A percentile compares a stretch with the other conserved stretches of the same genome.
Evolutionary conservation across 1,284 basidiomycete species (phyloP).

Genomic region (Heterobasidion annosum): DNA sequence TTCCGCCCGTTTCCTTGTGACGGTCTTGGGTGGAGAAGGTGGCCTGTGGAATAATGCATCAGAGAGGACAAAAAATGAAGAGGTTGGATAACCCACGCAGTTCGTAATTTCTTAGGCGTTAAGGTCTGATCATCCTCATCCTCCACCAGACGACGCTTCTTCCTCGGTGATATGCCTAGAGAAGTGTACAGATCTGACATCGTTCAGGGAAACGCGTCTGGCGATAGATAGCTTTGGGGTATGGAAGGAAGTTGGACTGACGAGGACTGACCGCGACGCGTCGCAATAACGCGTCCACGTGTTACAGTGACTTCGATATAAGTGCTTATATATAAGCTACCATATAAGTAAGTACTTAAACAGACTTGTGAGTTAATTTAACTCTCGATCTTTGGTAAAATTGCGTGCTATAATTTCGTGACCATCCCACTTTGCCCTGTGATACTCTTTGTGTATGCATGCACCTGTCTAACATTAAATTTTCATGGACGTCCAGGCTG

Average conservation of each 20-base stretch:
- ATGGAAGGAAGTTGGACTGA: neutral
- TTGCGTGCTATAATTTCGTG: no score
- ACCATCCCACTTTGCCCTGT: no score
- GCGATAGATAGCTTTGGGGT: no score
- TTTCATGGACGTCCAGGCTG: no score
- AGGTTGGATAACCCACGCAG: conserved; percentile 29
- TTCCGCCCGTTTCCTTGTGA: conserved; percentile 18
- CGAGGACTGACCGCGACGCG: neutral
- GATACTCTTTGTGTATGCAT: no score
- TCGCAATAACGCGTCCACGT: conserved; percentile 2
- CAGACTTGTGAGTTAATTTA: no score
- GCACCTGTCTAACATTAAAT: no score
- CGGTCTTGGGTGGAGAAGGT: conserved; percentile 45
- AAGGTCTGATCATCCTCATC: conserved; percentile 42
- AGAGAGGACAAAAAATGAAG: neutral
- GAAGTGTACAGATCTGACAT: conserved; percentile 60
- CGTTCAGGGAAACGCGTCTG: neutral
- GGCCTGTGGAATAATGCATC: conserved; percentile 25
- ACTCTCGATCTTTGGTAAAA: no score
- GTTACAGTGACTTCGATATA: no score
- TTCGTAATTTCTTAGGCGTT: conserved; percentile 62
- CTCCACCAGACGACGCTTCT: conserved; percentile 44
- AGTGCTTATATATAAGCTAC: no score
- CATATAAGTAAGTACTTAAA: no score
- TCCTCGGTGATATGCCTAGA: conserved; percentile 54